phyloP scores from a whole-genome alignment of 306 rosid species.

The Clitoria ternatea region DNA sequence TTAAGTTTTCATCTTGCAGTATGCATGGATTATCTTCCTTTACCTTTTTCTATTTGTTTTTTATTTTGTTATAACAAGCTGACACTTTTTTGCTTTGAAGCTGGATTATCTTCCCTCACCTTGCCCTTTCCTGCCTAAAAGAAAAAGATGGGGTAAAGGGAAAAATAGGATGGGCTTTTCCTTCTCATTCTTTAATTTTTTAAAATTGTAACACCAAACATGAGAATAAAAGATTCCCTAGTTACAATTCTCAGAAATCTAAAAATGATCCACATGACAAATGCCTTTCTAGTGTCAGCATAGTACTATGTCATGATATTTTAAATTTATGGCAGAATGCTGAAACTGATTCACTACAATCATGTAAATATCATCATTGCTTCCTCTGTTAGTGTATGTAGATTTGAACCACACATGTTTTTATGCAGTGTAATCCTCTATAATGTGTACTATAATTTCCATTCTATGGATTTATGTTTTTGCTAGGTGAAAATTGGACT shows the following conservation, averaged over 20 bases:
- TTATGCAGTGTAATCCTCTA: background rate
- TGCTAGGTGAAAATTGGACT: slow-evolving; percentile 71
- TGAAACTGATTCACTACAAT: background rate
- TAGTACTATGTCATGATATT: slow-evolving; percentile 2
- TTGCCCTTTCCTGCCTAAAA: background rate
- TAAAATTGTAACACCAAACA: no score
- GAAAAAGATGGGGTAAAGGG: background rate
- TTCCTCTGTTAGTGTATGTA: background rate
- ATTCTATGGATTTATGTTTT: background rate
- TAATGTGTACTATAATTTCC: background rate
- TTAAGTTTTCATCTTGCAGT: background rate
- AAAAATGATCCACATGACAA: no score
- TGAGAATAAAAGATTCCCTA: no score
- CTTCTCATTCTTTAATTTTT: background rate
- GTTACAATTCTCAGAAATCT: no score
- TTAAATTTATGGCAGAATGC: slow-evolving; percentile 14
- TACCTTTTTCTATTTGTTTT: background rate
- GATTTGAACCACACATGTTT: background rate
- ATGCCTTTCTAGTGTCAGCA: background rate
- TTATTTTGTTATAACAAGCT: background rate
- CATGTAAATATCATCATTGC: background rate
- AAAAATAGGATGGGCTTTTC: background rate
- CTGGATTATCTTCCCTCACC: background rate
- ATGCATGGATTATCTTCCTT: background rate
- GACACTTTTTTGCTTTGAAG: slow-evolving; percentile 4